Evolutionary conservation across 225 moss, liverwort and hornwort genomes (phyloP), one percentile per base, ranked within the genome.

Genomic region (Ulota crispa): DNA sequence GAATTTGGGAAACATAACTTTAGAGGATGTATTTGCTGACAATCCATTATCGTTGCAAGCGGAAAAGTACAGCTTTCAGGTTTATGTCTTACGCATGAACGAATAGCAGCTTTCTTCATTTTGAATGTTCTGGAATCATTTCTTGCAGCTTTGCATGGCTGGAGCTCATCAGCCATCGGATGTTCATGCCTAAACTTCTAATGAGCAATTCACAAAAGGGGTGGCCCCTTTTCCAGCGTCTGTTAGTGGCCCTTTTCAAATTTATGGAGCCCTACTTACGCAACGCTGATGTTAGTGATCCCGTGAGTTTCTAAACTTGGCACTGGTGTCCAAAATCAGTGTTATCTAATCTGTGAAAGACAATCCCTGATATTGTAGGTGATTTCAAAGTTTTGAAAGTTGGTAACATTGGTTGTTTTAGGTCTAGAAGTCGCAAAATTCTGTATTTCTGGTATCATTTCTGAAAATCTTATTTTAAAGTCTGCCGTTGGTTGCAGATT

Each of bases 261-360:
- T 99, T 99, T 78, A 94, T 99, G 99, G 99, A 99, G 81, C 99
- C 99, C 16, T 99, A 96, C 83, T 83, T 96, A 80, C 90, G 99
- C 64, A 94, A 92, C 81, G 99, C 99, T 79, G 97, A 97, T 83
- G 92, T 97, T 42, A 97, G 97, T 79, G 97, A 97, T 87, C 95
- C 97, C 55, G 97, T 97, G 77, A 88, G 93, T 85, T 75, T 66
- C 81, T 76, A 67, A 75, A 76, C 80, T 80, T 80, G 37, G 5
- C 43, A 34, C 70, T 31, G 14, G 63, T 84, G 73, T 67, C 11
- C 27, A 77, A 77, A 60, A 45, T 24, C 11, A 50, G 27, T 64
- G 19, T 43, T n/a, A 41, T 57, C 13, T 66, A 18, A 63, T 32
- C 65, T 82, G 16, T 52, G 39, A 26, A 59, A 9, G 73, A 20